phyloP scores from a whole-genome alignment of 2,329 filamentous ascomycete species.

The Cladosporium austrohemisphaericum region DNA sequence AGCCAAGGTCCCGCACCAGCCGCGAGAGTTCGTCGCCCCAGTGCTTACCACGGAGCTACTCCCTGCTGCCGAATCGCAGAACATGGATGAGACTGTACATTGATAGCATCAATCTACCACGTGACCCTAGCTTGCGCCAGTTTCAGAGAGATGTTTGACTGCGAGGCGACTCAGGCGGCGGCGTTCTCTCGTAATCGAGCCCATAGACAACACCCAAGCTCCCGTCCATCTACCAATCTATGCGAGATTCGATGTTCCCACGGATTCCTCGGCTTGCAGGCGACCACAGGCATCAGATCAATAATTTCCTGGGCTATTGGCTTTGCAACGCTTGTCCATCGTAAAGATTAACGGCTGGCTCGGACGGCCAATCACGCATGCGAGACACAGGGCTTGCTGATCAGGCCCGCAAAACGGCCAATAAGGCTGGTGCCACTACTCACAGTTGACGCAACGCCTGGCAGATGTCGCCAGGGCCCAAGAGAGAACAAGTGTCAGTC shows the following conservation, averaged over 20 bases:
- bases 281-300: not conserved
- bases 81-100: not conserved
- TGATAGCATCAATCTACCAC: constrained; percentile 1
- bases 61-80: constrained; percentile 8
- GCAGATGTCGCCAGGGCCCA: constrained; percentile 4
- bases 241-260: constrained; percentile 7
- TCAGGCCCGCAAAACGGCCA: constrained; percentile 10
- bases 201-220: too few species aligned
- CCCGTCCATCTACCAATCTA: too few species aligned
- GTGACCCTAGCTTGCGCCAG: not conserved
- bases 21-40: constrained; percentile 7
- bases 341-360: constrained; percentile 11
- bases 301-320: constrained; percentile 15
- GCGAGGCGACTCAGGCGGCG: too few species aligned
- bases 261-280: constrained; percentile 9
- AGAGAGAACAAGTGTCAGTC: constrained; percentile 6
- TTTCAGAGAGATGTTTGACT: too few species aligned
- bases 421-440: constrained; percentile 13
- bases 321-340: constrained; percentile 11
- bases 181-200: constrained; percentile 2
- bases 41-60: constrained; percentile 8
- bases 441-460: constrained; percentile 11
- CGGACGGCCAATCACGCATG: constrained; percentile 7
- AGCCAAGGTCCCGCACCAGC: constrained; percentile 10
- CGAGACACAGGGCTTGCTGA: not conserved